Evolutionary conservation across 192 early-diverging fungal species (phyloP), one percentile per base, ranked within the genome.

Genomic region (Geranomyces michiganensis): DNA sequence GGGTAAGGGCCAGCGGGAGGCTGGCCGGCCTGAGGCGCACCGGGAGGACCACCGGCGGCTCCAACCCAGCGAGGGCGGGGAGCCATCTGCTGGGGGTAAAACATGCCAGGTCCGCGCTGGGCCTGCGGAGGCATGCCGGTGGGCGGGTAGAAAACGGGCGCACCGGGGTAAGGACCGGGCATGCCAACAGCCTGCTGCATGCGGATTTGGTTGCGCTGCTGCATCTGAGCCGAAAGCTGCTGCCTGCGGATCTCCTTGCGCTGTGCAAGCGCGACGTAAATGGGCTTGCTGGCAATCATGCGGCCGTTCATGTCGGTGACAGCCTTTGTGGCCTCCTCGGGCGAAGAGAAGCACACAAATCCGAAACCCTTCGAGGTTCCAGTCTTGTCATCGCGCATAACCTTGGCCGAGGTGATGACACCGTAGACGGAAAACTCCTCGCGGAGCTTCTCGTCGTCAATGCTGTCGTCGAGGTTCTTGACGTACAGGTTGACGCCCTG

Each of bases 401-500:
- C 91, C 88, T 96, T 96, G 77, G 94, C 94, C 31, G 90, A 92
- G 79, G 96, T 98, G 76, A 99, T 99, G 65, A 88, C 85, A 65
- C 97, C 97, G 79, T 93, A 99, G 48, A 91, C 88, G 26, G 93
- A 88, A 83, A 99, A 99, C 85, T 96, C 96, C 78, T 96, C 89
- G 66, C 96, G 90, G 32, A 99, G 89, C 82, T 87, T 90, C 81
- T 97, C 97, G 80, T 99, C 97, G 80, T 97, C 93, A 72, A 98
- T 88, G 51, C 88, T 84, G 75, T 97, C 97, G 70, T 98, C 97
- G 74, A 99, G 87, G 90, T 98, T 98, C 87, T 98, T 97, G 84
- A 99, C 86, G 80, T 98, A 98, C 49, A 99, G 83, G 85, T 99
- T 99, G 75, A 94, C 95, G 70, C 94, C 95, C 87, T 99, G 96